Percentiles rank a stretch among this genome's conserved stretches.
phyloP scores from a whole-genome alignment of 768 basidiomycete species.

The Tricholoma saponaceum region DNA sequence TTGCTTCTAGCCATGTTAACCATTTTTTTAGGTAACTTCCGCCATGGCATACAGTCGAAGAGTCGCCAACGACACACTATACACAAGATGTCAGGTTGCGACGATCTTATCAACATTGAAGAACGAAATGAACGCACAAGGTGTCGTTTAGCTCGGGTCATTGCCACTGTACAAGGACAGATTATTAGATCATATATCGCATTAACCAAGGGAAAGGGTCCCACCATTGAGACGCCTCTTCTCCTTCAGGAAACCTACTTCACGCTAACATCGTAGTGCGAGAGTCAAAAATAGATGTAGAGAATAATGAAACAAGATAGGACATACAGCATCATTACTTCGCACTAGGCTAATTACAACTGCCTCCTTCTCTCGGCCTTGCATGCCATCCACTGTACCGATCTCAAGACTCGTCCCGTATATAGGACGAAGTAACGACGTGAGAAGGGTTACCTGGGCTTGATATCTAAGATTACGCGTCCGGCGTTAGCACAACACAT shows the following conservation, averaged over 20 bases:
- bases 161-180: slow-evolving; percentile 55
- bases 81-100: not conserved
- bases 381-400: slow-evolving; percentile 95
- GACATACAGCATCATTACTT: slow-evolving; percentile 74
- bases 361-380: slow-evolving; percentile 94
- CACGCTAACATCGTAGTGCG: slow-evolving; percentile 44
- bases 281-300: not conserved
- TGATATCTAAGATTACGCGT: slow-evolving; percentile 59
- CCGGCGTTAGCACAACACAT: not conserved
- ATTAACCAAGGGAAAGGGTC: slow-evolving; percentile 8
- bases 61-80: slow-evolving; percentile 92
- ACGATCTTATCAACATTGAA: not conserved
- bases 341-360: slow-evolving; percentile 90
- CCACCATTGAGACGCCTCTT: slow-evolving; percentile 85
- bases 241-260: slow-evolving; percentile 94
- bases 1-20: slow-evolving; percentile 85
- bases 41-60: slow-evolving; percentile 84
- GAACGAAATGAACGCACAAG: slow-evolving; percentile 50
- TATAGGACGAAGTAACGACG: slow-evolving; percentile 68
- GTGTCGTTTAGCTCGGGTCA: slow-evolving; percentile 89
- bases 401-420: slow-evolving; percentile 76
- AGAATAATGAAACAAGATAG: not conserved
- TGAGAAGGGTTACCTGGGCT: slow-evolving; percentile 86
- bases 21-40: slow-evolving; percentile 82
- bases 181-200: slow-evolving; percentile 2